Base-by-base conservation (phyloP, 1,284 basidiomycete species). In the Entoloma clypeatum region DNA sequence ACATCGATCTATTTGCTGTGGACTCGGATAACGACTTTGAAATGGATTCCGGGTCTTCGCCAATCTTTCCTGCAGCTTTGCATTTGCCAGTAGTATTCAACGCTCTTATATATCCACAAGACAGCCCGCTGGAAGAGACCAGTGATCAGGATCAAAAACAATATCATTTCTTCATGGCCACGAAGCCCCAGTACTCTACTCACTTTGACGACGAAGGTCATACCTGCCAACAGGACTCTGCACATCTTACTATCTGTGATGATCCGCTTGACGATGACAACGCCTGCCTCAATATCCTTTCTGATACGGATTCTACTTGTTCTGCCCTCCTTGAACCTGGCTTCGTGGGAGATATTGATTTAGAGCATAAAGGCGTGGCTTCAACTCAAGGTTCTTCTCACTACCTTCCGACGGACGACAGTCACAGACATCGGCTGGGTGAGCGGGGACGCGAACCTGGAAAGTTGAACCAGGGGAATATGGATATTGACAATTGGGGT, bases 301-400 rank as follows among this genome's bases (percentile, higher is more conserved):
- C 47, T 26, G 50, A 52, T 44, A 37, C 41, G 16, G 39, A 44
- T 25, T 47, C 32, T 23, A 32, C 28, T 18, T 31, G 27, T 24
- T 43, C 38, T 17, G 16, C 29, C 8, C 27, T 8, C 30, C 39
- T 40, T 27, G 41, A 44, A 39, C 32, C 24, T 24, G 36, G 28
- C 31, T 43, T 39, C 18, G 40, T 39, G 21, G 22, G 34, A 13
- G 27, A 22, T 31, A 27, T 23, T 32, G n/a, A 39, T 45, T 27
- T 44, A 39, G 40, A 39, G 23, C 41, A 46, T 32, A 23, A 41
- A 34, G 29, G 40, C 31, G 52, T 46, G 27, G 50, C 34, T 45
- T 47, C 44, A 39, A n/a, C n/a, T n/a, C n/a, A n/a, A 25, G 36
- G 26, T 22, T 31, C 22, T 49, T 51, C 47, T 33, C 50, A 54